These are phyloP conservation scores for Orbilia blumenaviensis DNA, from an alignment of 2,329 filamentous ascomycete species.

Conservation along the genomic window DNA sequence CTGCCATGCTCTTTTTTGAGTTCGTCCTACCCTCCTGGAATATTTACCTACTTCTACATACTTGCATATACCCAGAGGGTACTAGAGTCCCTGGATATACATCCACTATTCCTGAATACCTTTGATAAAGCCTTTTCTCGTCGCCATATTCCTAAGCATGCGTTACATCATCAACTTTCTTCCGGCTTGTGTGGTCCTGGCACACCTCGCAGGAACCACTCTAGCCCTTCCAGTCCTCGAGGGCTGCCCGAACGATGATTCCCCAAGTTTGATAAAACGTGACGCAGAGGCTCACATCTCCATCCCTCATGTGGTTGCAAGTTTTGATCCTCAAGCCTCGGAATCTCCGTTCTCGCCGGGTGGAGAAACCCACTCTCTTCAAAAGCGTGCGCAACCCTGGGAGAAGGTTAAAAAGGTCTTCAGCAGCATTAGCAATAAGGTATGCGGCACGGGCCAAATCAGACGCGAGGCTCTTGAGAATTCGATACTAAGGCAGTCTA, in stretches of 20 bases:
- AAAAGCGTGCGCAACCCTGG: background rate
- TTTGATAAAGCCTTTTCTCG: background rate
- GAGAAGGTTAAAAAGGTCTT: background rate
- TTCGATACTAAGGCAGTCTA: background rate
- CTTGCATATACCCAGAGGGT: background rate
- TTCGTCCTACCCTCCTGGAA: background rate
- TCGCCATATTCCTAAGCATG: slow-evolving; percentile 26
- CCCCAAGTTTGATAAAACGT: slow-evolving; percentile 22
- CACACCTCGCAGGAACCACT: slow-evolving; percentile 8
- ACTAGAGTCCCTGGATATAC: background rate
- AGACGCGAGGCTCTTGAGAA: background rate
- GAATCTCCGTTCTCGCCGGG: background rate
- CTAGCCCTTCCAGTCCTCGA: slow-evolving; percentile 18
- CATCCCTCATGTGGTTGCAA: slow-evolving; percentile 5
- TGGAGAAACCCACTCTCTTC: background rate
- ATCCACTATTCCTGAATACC: background rate
- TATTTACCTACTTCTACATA: background rate
- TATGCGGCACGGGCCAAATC: background rate
- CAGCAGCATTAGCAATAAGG: background rate
- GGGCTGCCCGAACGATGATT: slow-evolving; percentile 15
- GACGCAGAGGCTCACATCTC: slow-evolving; percentile 19
- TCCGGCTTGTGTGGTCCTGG: slow-evolving; percentile 32
- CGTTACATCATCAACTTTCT: slow-evolving; percentile 30
- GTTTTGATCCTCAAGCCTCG: background rate
- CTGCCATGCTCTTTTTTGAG: slow-evolving; percentile 10